Evolutionary conservation across 768 basidiomycete genomes (phyloP), one percentile per base, ranked within the genome.

Genomic region (Cystobasidium tubakii): DNA sequence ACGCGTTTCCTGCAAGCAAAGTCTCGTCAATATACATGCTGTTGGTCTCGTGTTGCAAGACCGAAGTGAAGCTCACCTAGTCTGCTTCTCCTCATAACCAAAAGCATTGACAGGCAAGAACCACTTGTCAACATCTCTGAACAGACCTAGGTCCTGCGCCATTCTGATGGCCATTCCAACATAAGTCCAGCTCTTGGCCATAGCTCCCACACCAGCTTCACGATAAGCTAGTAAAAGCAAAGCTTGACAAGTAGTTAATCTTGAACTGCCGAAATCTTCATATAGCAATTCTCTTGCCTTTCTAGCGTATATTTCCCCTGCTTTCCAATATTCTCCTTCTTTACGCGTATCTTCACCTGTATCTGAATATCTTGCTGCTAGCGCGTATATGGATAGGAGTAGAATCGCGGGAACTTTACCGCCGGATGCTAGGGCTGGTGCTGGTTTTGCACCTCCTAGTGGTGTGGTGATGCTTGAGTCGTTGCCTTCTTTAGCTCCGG

Each of bases 161-260:
- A 93, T 92, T n/a, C 92, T 85, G 43, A 93, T 88, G 0, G 89
- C 91, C 88, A 91, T 90, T 42, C 74, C 53, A n/a, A 57, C 85
- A 79, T 89, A 91, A 12, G 87, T 85, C 92, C 91, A 94, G 36
- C 90, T 88, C 80, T 89, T 87, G 9, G 89, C 88, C 91, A 92
- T 94, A 87, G 55, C 90, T 42, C 80, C 92, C 73, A 92, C 89
- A 1, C 92, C 92, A 50, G 91, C 85, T 81, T 94, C 91, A 9
- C 91, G 85, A 79, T 89, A 92, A 7, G 88, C 89, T 82, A 92
- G 85, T 12, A 94, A 84, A 12, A 94, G 84, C 23, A 93, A 82
- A 4, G 91, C 87, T 79, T 92, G 90, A 60, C 88, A 88, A 0
- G 89, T 92, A 13, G 87, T 86, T 4, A 89, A 85, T 21, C 87